Conservation (phyloP, 2,329 filamentous ascomycete genomes). For the Claviceps monticola region DNA sequence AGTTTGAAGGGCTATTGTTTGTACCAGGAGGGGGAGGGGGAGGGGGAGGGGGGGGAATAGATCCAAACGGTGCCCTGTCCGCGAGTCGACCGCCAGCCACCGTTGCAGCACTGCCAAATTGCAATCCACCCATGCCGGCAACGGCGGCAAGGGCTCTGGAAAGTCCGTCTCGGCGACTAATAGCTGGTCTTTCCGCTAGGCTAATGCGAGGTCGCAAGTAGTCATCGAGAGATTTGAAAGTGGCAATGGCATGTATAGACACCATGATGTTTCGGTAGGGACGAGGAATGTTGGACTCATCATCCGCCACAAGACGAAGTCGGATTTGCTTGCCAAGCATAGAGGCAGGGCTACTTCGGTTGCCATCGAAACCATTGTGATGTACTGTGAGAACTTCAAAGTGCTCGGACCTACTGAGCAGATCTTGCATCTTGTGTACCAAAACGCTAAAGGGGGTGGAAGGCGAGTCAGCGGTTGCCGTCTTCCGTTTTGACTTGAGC, state of each 20-base stretch:
- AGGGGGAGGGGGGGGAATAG: slow-evolving; percentile 18
- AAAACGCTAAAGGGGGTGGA: slow-evolving; percentile 80
- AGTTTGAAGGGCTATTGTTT: slow-evolving; percentile 26
- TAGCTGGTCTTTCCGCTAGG: slow-evolving; percentile 54
- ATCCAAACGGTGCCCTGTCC: slow-evolving; percentile 28
- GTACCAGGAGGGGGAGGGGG: slow-evolving; percentile 7
- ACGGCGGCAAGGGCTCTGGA: slow-evolving; percentile 61
- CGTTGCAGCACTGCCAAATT: slow-evolving; percentile 33
- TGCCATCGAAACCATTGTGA: slow-evolving; percentile 80
- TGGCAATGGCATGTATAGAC: slow-evolving; percentile 94
- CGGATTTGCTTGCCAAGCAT: slow-evolving; percentile 96
- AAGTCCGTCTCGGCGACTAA: slow-evolving; percentile 49
- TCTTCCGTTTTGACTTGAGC: slow-evolving; percentile 51
- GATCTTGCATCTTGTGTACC: slow-evolving; percentile 86
- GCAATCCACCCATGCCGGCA: slow-evolving; percentile 54
- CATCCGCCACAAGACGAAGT: slow-evolving; percentile 76
- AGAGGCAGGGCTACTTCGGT: slow-evolving; percentile 78
- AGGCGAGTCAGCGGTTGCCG: slow-evolving; percentile 51
- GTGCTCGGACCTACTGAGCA: slow-evolving; percentile 91
- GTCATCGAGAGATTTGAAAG: slow-evolving; percentile 92
- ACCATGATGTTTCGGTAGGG: slow-evolving; percentile 93
- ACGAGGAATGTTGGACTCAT: slow-evolving; percentile 77
- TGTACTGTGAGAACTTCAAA: slow-evolving; percentile 96
- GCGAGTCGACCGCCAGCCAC: slow-evolving; percentile 31
- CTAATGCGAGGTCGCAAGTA: slow-evolving; percentile 85